phyloP scores from a whole-genome alignment of 140 eudicot species.

The Anethum foeniculum region DNA sequence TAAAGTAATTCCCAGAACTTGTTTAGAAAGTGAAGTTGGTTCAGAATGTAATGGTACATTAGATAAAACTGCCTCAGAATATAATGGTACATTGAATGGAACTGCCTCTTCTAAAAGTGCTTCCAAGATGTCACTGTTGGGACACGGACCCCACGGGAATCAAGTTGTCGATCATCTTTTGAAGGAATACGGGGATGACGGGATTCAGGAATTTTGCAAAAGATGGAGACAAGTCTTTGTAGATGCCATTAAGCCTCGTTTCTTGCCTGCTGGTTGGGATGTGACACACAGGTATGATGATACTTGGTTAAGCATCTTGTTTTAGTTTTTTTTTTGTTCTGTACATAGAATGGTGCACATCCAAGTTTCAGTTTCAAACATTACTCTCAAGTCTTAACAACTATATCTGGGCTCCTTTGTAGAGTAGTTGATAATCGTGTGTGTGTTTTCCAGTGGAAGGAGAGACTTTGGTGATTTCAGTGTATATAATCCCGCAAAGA shows the following conservation, averaged over 20 bases:
- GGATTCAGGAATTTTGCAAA: conserved; percentile 81
- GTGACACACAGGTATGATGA: conserved; percentile 71
- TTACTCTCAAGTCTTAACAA: neutral
- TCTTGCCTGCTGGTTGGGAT: conserved; percentile 97
- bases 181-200: conserved; percentile 74
- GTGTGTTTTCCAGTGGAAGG: conserved; percentile 61
- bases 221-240: conserved; percentile 97
- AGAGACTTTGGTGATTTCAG: conserved; percentile 92
- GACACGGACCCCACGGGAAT: conserved; percentile 98
- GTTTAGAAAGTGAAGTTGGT: conserved; percentile 7
- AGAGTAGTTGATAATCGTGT: conserved; percentile 34
- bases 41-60: conserved; percentile 21
- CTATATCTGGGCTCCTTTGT: conserved; percentile 20
- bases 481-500: conserved; percentile 60
- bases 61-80: conserved; percentile 18
- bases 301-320: conserved; percentile 3
- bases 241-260: conserved; percentile 76
- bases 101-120: conserved; percentile 32
- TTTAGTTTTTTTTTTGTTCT: too few relatives aligned
- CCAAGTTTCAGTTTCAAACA: neutral
- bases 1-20: conserved; percentile 10
- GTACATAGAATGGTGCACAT: too few relatives aligned
- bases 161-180: conserved; percentile 69
- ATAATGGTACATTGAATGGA: conserved; percentile 16
- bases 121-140: conserved; percentile 64